Evolutionary conservation across 805 yeast genomes (phyloP).

Genomic region (Nakazawaea wyomingensis): DNA sequence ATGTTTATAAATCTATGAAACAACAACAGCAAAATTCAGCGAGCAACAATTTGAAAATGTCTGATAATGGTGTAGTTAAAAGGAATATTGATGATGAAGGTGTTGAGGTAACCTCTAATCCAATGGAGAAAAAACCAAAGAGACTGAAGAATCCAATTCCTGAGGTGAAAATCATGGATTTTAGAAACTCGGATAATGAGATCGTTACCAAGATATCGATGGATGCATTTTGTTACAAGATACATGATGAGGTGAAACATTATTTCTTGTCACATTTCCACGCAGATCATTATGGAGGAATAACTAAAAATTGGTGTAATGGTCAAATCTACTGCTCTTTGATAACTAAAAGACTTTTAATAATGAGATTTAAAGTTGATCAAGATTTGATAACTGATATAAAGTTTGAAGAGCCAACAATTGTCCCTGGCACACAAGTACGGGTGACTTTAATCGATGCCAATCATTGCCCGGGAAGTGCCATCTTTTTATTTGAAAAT

Average conservation of each 20-base stretch:
- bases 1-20: constrained; percentile 20
- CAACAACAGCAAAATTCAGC: constrained; percentile 3
- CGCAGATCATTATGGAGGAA: constrained; percentile 90
- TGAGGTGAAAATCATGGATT: constrained; percentile 44
- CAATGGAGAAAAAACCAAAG: constrained; percentile 17
- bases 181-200: constrained; percentile 23
- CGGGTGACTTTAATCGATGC: constrained; percentile 71
- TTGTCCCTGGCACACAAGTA: constrained; percentile 35
- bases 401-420: constrained; percentile 36
- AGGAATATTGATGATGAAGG: constrained; percentile 7
- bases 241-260: constrained; percentile 37
- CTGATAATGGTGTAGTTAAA: neutral
- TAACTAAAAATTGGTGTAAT: constrained; percentile 69
- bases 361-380: constrained; percentile 49
- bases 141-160: constrained; percentile 40
- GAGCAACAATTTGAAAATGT: neutral
- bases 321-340: constrained; percentile 70
- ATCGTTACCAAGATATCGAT: constrained; percentile 40
- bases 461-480: constrained; percentile 97
- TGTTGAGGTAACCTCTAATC: constrained; percentile 9
- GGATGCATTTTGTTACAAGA: constrained; percentile 58
- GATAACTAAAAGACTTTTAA: constrained; percentile 58
- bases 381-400: constrained; percentile 34
- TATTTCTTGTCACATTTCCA: constrained; percentile 84
- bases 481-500: constrained; percentile 64